Percentiles rank a stretch among this genome's conserved stretches.
Evolutionary conservation across 1,284 basidiomycete genomes (phyloP).

Genomic region (Trametes pubescens): DNA sequence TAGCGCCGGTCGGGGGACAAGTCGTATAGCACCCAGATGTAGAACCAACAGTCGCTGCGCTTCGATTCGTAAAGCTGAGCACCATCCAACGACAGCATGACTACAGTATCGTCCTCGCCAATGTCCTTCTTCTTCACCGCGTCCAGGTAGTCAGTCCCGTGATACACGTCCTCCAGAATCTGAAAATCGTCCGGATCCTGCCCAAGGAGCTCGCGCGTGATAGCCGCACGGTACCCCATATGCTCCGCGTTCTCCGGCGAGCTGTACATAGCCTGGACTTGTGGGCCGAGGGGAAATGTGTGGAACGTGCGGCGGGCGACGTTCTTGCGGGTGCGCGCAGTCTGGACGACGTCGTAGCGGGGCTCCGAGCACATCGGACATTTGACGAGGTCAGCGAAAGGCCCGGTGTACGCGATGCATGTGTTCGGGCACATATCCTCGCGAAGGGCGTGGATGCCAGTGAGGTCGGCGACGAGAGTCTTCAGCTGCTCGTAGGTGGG

Average conservation of each 20-base stretch:
- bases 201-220: too few species aligned
- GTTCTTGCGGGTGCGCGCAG: conserved; percentile 10
- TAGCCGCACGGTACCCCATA: conserved; percentile 19
- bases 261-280: conserved; percentile 35
- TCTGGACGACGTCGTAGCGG: background rate
- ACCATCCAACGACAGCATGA: conserved; percentile 42
- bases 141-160: background rate
- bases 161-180: background rate
- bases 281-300: conserved; percentile 33
- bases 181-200: background rate
- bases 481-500: background rate
- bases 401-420: conserved; percentile 45
- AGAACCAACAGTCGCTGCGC: conserved; percentile 34
- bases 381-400: conserved; percentile 33
- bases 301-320: conserved; percentile 7
- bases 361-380: background rate
- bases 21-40: conserved; percentile 39
- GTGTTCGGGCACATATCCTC: conserved; percentile 45
- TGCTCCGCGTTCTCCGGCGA: conserved; percentile 21
- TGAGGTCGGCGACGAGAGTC: conserved; percentile 26
- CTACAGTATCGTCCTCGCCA: conserved; percentile 28
- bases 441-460: conserved; percentile 35
- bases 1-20: conserved; percentile 20
- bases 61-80: conserved; percentile 42
- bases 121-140: conserved; percentile 25